Percentiles rank a stretch among this genome's conserved stretches.
Conservation (phyloP, 2,329 filamentous ascomycete genomes). For the Thyridium curvatum region DNA sequence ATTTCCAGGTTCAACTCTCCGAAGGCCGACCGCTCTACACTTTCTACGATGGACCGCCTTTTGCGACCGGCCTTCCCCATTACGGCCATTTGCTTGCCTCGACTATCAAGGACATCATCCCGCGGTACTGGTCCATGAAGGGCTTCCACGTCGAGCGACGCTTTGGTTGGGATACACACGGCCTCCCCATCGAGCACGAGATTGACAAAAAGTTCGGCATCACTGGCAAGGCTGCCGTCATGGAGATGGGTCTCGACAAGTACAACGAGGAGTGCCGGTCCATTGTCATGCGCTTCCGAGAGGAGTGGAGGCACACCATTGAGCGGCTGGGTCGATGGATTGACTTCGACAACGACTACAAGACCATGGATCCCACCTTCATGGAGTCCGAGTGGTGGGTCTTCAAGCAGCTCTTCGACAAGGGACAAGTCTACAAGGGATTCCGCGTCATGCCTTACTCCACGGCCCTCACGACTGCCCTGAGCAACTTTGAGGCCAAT, state of each 20-base stretch:
- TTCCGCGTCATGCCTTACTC: conserved; percentile 95
- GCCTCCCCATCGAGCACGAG: conserved; percentile 91
- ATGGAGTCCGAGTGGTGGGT: conserved; percentile 98
- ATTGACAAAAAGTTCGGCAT: conserved; percentile 96
- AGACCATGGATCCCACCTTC: conserved; percentile 93
- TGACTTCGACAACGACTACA: conserved; percentile 97
- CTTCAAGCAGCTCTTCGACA: conserved; percentile 88
- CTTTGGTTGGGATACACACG: conserved; percentile 94
- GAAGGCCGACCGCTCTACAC: conserved; percentile 79
- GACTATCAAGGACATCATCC: conserved; percentile 96
- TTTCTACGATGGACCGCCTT: conserved; percentile 87
- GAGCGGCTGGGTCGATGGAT: conserved; percentile 91
- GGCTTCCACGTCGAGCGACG: conserved; percentile 86
- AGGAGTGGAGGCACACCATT: conserved; percentile 83
- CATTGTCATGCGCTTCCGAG: conserved; percentile 87
- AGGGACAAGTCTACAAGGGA: conserved; percentile 82
- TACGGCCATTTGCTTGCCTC: conserved; percentile 76
- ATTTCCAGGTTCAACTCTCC: conserved; percentile 66
- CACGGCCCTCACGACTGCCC: conserved; percentile 78
- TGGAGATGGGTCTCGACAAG: conserved; percentile 74
- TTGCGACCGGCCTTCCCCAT: conserved; percentile 53
- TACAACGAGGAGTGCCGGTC: conserved; percentile 90
- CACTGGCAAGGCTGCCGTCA: conserved; percentile 73
- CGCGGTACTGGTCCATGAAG: conserved; percentile 96
- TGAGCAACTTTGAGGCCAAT: conserved; percentile 90